Evolutionary conservation across 1,139 yeast species (phyloP).

Genomic region (Blastobotrys persicus): DNA sequence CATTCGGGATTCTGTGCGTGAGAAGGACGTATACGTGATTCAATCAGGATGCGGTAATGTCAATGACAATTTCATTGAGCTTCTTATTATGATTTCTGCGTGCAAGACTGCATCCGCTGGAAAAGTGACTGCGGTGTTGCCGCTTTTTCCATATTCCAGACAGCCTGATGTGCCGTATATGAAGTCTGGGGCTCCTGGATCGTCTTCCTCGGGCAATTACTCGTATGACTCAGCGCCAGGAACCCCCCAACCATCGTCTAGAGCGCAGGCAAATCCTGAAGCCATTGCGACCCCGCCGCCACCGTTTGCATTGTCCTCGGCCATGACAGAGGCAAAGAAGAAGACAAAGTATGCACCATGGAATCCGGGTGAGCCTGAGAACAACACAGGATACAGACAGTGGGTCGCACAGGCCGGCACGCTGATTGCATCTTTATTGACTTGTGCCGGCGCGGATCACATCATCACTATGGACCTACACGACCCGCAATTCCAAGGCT

Average conservation of each 20-base stretch:
- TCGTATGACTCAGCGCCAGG: constrained; percentile 58
- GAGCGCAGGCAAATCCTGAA: constrained; percentile 4
- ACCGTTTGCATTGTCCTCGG: constrained; percentile 17
- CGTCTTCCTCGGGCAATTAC: constrained; percentile 13
- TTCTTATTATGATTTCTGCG: constrained; percentile 85
- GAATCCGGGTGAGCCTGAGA: constrained; percentile 27
- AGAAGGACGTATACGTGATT: constrained; percentile 85
- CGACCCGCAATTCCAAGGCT: constrained; percentile 94
- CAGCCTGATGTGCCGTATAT: constrained; percentile 95
- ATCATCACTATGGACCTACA: constrained; percentile 97
- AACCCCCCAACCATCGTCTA: constrained; percentile 44
- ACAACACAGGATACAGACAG: constrained; percentile 72
- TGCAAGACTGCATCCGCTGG: constrained; percentile 95
- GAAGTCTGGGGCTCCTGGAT: constrained; percentile 57
- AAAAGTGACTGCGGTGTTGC: constrained; percentile 91
- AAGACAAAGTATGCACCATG: constrained; percentile 19
- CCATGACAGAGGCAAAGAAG: constrained; percentile 8
- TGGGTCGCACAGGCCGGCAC: constrained; percentile 98
- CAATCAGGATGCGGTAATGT: constrained; percentile 86
- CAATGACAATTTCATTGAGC: constrained; percentile 86
- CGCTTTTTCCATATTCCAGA: constrained; percentile 91
- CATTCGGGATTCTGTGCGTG: constrained; percentile 81
- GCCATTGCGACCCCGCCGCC: constrained; percentile 3
- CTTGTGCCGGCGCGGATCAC: constrained; percentile 95
- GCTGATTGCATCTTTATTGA: constrained; percentile 79